Evolutionary conservation across 1,284 basidiomycete species (phyloP), one percentile per base, ranked within the genome.

Genomic region (Wolfiporia cocos): DNA sequence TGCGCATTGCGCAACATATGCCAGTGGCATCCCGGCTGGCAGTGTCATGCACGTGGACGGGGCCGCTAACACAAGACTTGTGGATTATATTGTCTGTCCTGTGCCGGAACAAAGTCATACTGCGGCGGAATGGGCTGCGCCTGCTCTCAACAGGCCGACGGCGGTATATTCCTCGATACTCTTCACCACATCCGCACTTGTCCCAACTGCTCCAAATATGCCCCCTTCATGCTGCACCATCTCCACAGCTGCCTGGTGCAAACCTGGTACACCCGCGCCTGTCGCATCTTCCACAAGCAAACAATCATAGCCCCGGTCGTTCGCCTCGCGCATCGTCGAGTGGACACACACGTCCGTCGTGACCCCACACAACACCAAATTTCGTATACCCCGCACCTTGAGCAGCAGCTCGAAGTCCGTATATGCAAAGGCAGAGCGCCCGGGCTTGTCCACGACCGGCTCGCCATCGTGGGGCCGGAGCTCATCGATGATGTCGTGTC

Each of bases 341-440:
- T 26, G 19, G 34, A 46, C 43, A 15, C 44, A 46, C 35, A 46
- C 44, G 22, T 46, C 44, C 44, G 35, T 41, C 17, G 44, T 46
- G n/a, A 46, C 44, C 18, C 44, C 44, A 21, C 44, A 46, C 21
- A 41, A 10, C 9, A 46, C 39, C 26, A 46, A 29, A 21, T 37
- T 41, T 21, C 19, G 14, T 15, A 46, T 23, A 12, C 39, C 39
- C 28, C 39, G 34, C 24, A 46, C 31, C 35, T 20, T 33, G 34
- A 46, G 30, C 34, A 46, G 44, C 28, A 46, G 39, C 34, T 41
- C 44, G 14, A 46, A 32, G 39, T 46, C 44, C 18, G 44, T 46
- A 26, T 41, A 35, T 34, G 39, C 35, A 34, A 46, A 46, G 23
- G 44, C 44, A 10, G 44, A 46, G 19, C 30, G 17, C 6, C 44